Evolutionary conservation across 495 filamentous ascomycete species (phyloP), one percentile per base, ranked within the genome.

Genomic region (Glonium stellatum): DNA sequence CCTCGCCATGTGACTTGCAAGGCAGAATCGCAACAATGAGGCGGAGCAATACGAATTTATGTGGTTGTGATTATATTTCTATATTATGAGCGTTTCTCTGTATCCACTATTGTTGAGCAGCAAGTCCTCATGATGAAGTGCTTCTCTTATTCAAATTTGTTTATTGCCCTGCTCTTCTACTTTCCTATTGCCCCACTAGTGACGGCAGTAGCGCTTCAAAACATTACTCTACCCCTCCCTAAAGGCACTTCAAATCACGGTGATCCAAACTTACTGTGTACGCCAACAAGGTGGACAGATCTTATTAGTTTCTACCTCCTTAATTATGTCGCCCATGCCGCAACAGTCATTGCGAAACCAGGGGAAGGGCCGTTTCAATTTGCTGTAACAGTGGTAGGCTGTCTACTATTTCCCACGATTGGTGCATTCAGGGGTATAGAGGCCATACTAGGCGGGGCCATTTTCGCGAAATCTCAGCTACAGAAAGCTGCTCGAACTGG

Each of bases 311-410:
- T 73, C 54, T 71, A 63, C 47, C 56, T 70, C 1, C 31, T 60
- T 51, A 73, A 71, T 46, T 73, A 73, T 54, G 54, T 67, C 19
- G 63, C 70, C 3, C 70, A 71, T 50, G 68, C 65, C 0, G 68
- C 66, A 9, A 71, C 71, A 10, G 60, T 70, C 53, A 1, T 62
- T 19, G 44, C 46, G 9, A 31, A 4, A 1, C 59, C 60, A 1
- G 64, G 64, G 1, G 64, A 66, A 23, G n/a, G 39, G 12, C 27
- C 50, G 12, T 8, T 51, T 18, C 34, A 54, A 21, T 56, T 25
- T 21, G 56, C 44, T 15, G 55, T 50, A 11, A 39, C 55, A 0
- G 60, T 62, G 18, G 15, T 66, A n/a, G 51, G 55, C 15, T 42
- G 47, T 36, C 46, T 66, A 5, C 36, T 59, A 13, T 63, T 66